A percentile compares a stretch with the other conserved stretches of the same genome.
phyloP scores from a whole-genome alignment of 306 rosid species.

The Castanea sativa region DNA sequence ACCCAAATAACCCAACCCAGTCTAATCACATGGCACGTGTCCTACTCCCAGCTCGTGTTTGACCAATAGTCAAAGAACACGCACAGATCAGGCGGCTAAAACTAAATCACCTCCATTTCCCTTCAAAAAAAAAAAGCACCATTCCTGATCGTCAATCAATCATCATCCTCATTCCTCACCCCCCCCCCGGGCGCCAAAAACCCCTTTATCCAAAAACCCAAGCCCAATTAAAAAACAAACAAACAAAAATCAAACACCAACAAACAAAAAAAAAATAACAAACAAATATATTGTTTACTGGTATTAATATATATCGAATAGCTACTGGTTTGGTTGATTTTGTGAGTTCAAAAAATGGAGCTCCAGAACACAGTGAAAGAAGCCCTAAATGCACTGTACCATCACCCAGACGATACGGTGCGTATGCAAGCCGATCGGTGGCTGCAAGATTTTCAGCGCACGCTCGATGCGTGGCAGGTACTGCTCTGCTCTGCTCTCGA shows the following conservation, averaged over 20 bases:
- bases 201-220: slow-evolving; percentile 38
- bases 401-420: slow-evolving; percentile 86
- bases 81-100: slow-evolving; percentile 37
- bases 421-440: slow-evolving; percentile 98
- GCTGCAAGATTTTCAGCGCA: slow-evolving; percentile 91
- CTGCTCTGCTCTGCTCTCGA: slow-evolving; percentile 38
- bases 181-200: slow-evolving; percentile 82
- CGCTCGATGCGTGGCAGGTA: slow-evolving; percentile 99
- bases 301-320: background rate
- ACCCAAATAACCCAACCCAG: slow-evolving; percentile 5
- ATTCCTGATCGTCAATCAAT: slow-evolving; percentile 7
- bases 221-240: slow-evolving; percentile 14
- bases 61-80: slow-evolving; percentile 33
- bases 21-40: slow-evolving; percentile 40
- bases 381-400: slow-evolving; percentile 99
- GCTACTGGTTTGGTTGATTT: slow-evolving; percentile 10
- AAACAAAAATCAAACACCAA: slow-evolving; percentile 1
- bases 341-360: slow-evolving; percentile 64
- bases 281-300: background rate
- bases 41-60: background rate
- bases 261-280: slow-evolving; percentile 6
- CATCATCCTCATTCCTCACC: slow-evolving; percentile 20
- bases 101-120: background rate
- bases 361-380: slow-evolving; percentile 90
- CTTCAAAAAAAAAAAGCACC: background rate